phyloP scores from a whole-genome alignment of 768 basidiomycete genomes.

The Cystoderma amianthinum region DNA sequence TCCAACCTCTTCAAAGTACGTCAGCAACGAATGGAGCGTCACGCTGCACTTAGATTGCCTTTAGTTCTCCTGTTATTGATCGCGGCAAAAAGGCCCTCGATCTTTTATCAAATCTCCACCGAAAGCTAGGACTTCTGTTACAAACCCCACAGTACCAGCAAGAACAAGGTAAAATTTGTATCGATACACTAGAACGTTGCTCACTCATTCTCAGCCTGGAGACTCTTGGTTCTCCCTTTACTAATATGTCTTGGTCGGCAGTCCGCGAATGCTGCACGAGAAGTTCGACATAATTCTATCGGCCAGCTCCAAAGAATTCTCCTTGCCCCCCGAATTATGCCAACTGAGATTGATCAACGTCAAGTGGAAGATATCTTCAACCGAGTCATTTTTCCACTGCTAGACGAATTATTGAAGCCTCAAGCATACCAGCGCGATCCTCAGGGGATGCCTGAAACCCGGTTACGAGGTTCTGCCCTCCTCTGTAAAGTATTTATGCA shows the following conservation, averaged over 20 bases:
- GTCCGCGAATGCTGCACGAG: constrained; percentile 76
- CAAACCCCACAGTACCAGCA: constrained; percentile 37
- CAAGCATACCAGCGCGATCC: constrained; percentile 76
- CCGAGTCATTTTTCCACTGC: constrained; percentile 80
- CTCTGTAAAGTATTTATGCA: constrained; percentile 96
- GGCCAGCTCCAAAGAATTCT: constrained; percentile 79
- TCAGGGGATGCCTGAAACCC: constrained; percentile 84
- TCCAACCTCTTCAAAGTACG: constrained; percentile 45
- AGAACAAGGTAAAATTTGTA: constrained; percentile 28
- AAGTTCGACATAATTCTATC: constrained; percentile 78
- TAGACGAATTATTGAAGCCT: constrained; percentile 87
- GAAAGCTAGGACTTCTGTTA: constrained; percentile 46
- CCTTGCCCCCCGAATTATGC: constrained; percentile 64
- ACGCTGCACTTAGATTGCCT: neutral
- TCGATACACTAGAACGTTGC: neutral
- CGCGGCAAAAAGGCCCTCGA: constrained; percentile 84
- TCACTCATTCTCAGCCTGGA: constrained; percentile 51
- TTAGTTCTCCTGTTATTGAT: constrained; percentile 69
- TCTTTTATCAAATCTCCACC: constrained; percentile 66
- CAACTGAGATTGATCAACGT: constrained; percentile 47
- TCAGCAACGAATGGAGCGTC: neutral
- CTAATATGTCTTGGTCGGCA: constrained; percentile 71
- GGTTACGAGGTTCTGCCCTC: constrained; percentile 81
- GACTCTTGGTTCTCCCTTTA: constrained; percentile 67
- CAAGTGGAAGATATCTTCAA: constrained; percentile 85